Conservation (phyloP, 352 stramenopile genomes). For the Phytophthora vignae region DNA sequence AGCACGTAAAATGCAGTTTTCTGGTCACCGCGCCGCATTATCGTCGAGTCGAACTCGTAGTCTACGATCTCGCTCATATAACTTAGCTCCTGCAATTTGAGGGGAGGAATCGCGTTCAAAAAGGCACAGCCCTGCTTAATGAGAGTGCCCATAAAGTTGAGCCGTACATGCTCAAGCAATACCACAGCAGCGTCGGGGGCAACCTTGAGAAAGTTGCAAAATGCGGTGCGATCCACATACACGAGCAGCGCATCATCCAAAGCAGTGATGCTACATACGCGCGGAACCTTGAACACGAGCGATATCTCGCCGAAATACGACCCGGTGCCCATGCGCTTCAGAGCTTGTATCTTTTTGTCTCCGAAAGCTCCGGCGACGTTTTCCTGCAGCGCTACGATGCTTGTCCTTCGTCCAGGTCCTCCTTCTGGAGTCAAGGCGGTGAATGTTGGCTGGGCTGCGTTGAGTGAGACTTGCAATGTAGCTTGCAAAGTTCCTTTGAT, state of each 20-base stretch:
- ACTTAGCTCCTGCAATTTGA: slow-evolving; percentile 69
- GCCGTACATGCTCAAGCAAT: slow-evolving; percentile 66
- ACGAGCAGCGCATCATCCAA: slow-evolving; percentile 69
- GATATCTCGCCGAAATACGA: slow-evolving; percentile 84
- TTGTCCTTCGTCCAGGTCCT: slow-evolving; percentile 17
- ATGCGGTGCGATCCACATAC: slow-evolving; percentile 71
- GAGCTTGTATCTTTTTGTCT: slow-evolving; percentile 52
- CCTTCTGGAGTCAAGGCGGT: slow-evolving; percentile 9
- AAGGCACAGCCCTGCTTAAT: slow-evolving; percentile 68
- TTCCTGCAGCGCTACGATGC: slow-evolving; percentile 20
- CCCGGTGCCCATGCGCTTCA: slow-evolving; percentile 60
- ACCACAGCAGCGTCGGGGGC: slow-evolving; percentile 58
- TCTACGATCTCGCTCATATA: slow-evolving; percentile 63
- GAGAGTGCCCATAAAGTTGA: slow-evolving; percentile 68
- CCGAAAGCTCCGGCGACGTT: slow-evolving; percentile 18
- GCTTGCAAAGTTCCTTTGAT: slow-evolving; percentile 65
- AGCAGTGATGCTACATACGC: slow-evolving; percentile 70
- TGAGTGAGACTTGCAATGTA: slow-evolving; percentile 48
- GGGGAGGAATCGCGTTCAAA: slow-evolving; percentile 57
- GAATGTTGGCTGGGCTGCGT: slow-evolving; percentile 39
- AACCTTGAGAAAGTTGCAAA: slow-evolving; percentile 81
- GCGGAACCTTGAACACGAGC: slow-evolving; percentile 74
- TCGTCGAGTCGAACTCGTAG: slow-evolving; percentile 29
- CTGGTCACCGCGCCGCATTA: slow-evolving; percentile 44
- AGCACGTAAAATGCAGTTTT: slow-evolving; percentile 57